Evolutionary conservation across 2,329 filamentous ascomycete species (phyloP).

Genomic region (Tolypocladium guangdongense): DNA sequence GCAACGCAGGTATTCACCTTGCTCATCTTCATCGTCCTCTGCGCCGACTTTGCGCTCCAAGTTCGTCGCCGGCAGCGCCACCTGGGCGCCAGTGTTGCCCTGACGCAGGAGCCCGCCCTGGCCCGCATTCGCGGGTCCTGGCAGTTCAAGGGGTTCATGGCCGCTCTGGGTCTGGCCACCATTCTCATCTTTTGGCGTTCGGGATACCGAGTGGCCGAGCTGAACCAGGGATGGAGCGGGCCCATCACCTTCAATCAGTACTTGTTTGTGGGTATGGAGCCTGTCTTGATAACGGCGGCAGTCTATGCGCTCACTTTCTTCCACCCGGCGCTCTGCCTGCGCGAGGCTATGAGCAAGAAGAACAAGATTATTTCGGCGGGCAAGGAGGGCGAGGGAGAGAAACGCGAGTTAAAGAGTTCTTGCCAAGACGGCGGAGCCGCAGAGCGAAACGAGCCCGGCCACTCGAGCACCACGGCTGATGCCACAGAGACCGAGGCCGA

Average conservation of each 20-base stretch:
- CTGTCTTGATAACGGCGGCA: background rate
- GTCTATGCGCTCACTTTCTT: background rate
- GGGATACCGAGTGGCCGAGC: background rate
- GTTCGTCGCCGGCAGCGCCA: background rate
- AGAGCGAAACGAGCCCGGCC: background rate
- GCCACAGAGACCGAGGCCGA: background rate
- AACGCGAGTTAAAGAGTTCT: background rate
- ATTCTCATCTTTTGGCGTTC: background rate
- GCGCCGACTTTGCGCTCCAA: background rate
- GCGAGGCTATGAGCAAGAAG: background rate
- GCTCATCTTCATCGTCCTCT: background rate
- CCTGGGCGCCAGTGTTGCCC: background rate
- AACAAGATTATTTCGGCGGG: background rate
- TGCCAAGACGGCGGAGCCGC: background rate
- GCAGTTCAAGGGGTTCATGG: background rate
- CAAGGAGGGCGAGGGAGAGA: background rate
- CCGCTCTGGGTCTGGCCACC: background rate
- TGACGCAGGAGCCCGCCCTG: background rate
- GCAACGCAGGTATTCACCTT: background rate
- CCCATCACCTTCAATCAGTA: background rate
- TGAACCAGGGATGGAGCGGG: background rate
- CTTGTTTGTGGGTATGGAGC: background rate
- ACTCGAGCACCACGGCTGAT: background rate
- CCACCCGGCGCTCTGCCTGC: background rate
- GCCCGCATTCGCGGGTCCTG: background rate